These are phyloP conservation scores for Phaeolepiota aurea DNA, from an alignment of 768 basidiomycete genomes.

Conservation along the genomic window DNA sequence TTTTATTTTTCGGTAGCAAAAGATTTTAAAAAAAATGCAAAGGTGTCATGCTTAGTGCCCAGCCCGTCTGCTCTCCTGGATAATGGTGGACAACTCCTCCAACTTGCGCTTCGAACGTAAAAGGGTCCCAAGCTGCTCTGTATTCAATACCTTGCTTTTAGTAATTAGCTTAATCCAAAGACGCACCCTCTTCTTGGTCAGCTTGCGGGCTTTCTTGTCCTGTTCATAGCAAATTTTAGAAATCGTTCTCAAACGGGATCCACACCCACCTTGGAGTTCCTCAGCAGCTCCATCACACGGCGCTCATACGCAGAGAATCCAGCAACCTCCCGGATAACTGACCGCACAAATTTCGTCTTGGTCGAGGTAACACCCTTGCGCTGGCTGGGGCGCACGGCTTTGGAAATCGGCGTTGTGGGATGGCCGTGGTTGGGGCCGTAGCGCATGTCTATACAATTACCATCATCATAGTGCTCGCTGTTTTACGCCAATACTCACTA, in stretches of 20 bases:
- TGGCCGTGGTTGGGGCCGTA: slow-evolving; percentile 82
- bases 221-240: slow-evolving; percentile 21
- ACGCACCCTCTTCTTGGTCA: slow-evolving; percentile 98
- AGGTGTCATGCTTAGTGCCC: no score
- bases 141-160: slow-evolving; percentile 2
- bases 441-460: slow-evolving; percentile 57
- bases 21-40: no score
- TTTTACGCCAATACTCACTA: slow-evolving; percentile 39
- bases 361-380: slow-evolving; percentile 88
- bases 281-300: slow-evolving; percentile 94
- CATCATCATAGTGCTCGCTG: slow-evolving; percentile 8
- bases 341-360: slow-evolving; percentile 91
- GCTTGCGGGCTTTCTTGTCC: slow-evolving; percentile 99
- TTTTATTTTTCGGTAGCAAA: no score
- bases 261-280: slow-evolving; percentile 85
- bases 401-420: slow-evolving; percentile 79
- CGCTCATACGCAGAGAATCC: slow-evolving; percentile 98
- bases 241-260: slow-evolving; percentile 1
- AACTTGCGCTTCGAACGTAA: slow-evolving; percentile 98
- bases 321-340: slow-evolving; percentile 91
- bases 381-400: slow-evolving; percentile 70
- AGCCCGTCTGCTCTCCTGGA: slow-evolving; percentile 87
- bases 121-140: slow-evolving; percentile 83
- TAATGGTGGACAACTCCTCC: slow-evolving; percentile 88
- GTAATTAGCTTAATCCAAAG: neutral